phyloP scores from a whole-genome alignment of 306 rosid genomes.

The Elaeagnus macrophylla region DNA sequence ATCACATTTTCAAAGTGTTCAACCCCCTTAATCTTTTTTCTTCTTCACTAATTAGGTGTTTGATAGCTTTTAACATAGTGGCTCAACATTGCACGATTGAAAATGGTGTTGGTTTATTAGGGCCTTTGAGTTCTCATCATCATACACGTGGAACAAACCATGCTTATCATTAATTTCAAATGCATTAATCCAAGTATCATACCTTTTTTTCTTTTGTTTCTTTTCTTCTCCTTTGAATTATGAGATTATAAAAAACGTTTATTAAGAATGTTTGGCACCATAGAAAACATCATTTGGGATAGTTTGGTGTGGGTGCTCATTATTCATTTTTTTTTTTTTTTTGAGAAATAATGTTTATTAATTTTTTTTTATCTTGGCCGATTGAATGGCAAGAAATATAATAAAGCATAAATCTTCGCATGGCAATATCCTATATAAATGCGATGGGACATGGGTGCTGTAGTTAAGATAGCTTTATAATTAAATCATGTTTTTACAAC shows the following conservation, averaged over 20 bases:
- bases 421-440: slow-evolving; percentile 11
- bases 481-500: background rate
- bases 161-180: slow-evolving; percentile 25
- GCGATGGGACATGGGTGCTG: slow-evolving; percentile 17
- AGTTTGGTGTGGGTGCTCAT: too few relatives aligned
- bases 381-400: slow-evolving; percentile 31
- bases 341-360: slow-evolving; percentile 16
- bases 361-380: slow-evolving; percentile 27
- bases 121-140: slow-evolving; percentile 24
- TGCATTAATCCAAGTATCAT: background rate
- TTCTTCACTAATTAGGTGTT: slow-evolving; percentile 7
- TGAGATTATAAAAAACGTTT: too few relatives aligned
- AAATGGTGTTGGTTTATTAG: background rate
- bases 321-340: too few relatives aligned
- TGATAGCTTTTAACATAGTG: slow-evolving; percentile 12
- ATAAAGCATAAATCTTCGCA: slow-evolving; percentile 20
- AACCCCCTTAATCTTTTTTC: slow-evolving; percentile 2
- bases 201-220: background rate
- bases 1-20: slow-evolving; percentile 29
- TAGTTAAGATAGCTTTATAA: slow-evolving; percentile 9
- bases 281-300: too few relatives aligned
- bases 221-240: background rate
- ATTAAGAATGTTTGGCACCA: too few relatives aligned
- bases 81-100: slow-evolving; percentile 32
- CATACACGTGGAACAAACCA: slow-evolving; percentile 33